These are phyloP conservation scores for Candida insectorum DNA, from an alignment of 805 yeast species.

Conservation along the genomic window DNA sequence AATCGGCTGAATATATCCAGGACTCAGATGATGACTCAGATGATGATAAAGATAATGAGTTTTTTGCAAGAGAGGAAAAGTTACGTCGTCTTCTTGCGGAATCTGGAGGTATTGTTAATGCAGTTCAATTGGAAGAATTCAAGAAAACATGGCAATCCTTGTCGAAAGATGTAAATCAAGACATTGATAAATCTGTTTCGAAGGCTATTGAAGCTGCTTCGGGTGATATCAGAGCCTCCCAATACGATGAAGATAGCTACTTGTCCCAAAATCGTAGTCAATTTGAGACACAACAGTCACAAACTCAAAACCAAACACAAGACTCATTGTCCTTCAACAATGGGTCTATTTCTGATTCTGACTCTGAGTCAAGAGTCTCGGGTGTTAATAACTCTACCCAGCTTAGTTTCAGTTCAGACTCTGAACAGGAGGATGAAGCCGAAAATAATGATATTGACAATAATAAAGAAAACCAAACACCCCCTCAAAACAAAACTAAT, in stretches of 20 bases:
- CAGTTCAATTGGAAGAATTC: conserved; percentile 29
- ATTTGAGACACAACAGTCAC: neutral
- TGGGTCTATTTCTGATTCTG: too few species aligned
- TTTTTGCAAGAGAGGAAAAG: conserved; percentile 54
- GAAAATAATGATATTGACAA: neutral
- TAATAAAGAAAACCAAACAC: conserved; percentile 11
- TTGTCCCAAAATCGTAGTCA: neutral
- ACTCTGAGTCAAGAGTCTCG: too few species aligned
- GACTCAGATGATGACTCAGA: conserved; percentile 67
- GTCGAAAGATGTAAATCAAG: conserved; percentile 4
- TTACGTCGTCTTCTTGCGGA: conserved; percentile 38
- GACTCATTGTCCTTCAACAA: neutral
- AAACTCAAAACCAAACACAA: neutral
- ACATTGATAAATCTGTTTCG: conserved; percentile 9
- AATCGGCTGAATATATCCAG: conserved; percentile 53
- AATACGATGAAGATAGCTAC: conserved; percentile 1
- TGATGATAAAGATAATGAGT: conserved; percentile 48
- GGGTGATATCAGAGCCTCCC: conserved; percentile 10
- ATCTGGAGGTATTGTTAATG: conserved; percentile 37
- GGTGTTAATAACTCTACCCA: conserved; percentile 7
- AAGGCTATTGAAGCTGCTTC: conserved; percentile 12
- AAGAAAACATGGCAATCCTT: conserved; percentile 25
- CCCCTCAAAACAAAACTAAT: conserved; percentile 4
- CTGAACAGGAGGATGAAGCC: conserved; percentile 1
- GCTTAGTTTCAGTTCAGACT: conserved; percentile 7